Conservation (phyloP, 768 basidiomycete genomes). For the Tylopilus balloui region DNA sequence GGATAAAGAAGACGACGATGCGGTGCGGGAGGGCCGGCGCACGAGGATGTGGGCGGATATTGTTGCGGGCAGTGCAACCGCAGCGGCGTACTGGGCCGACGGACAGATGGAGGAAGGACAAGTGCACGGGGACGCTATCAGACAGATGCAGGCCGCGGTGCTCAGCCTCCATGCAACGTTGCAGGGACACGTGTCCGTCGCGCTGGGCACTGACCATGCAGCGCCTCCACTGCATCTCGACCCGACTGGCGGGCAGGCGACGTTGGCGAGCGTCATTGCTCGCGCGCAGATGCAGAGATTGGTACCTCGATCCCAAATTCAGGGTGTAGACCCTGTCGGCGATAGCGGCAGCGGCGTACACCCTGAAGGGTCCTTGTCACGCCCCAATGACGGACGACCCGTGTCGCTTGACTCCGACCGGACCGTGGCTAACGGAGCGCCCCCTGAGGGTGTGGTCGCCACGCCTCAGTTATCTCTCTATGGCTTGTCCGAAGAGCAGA, state of each 20-base stretch:
- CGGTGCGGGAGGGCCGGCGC: conserved; percentile 53
- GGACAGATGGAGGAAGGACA: conserved; percentile 58
- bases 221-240: conserved; percentile 34
- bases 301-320: conserved; percentile 17
- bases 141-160: conserved; percentile 48
- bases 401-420: conserved; percentile 5
- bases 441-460: conserved; percentile 4
- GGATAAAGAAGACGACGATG: conserved; percentile 35
- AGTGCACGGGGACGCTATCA: conserved; percentile 44
- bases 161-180: conserved; percentile 52
- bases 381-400: conserved; percentile 3
- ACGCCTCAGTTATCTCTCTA: conserved; percentile 56
- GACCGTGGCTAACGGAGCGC: conserved; percentile 7
- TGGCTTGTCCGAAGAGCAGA: conserved; percentile 71
- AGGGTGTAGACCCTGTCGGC: conserved; percentile 1
- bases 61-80: conserved; percentile 34
- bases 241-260: conserved; percentile 57
- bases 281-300: conserved; percentile 57
- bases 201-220: conserved; percentile 41
- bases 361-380: conserved; percentile 12
- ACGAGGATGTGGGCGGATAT: conserved; percentile 64
- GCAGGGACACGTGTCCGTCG: conserved; percentile 53
- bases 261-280: conserved; percentile 67
- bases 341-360: background rate
- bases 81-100: conserved; percentile 8